Percentiles rank a stretch among this genome's conserved stretches.
phyloP scores from a whole-genome alignment of 768 basidiomycete genomes.

The Kwoniella heveanensis region DNA sequence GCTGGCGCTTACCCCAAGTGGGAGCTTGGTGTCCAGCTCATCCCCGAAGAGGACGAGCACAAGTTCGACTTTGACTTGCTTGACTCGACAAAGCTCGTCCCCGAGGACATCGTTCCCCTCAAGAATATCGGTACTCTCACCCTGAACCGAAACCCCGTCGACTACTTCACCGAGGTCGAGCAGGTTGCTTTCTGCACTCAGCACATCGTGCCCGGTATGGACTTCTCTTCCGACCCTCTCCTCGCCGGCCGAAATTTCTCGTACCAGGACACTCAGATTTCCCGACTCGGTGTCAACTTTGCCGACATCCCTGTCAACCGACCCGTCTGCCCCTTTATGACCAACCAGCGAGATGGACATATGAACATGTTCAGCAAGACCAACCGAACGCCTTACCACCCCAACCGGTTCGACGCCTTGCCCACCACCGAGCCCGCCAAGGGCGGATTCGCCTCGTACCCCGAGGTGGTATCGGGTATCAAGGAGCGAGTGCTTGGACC shows the following conservation, averaged over 20 bases:
- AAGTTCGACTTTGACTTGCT: constrained; percentile 69
- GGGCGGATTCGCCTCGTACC: constrained; percentile 59
- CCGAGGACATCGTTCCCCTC: constrained; percentile 76
- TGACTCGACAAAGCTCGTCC: constrained; percentile 62
- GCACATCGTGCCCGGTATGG: constrained; percentile 61
- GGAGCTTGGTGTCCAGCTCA: constrained; percentile 74
- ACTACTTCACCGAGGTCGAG: constrained; percentile 81
- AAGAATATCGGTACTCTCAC: constrained; percentile 73
- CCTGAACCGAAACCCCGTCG: constrained; percentile 58
- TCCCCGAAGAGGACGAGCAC: constrained; percentile 72
- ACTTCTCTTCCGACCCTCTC: constrained; percentile 57
- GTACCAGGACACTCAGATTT: constrained; percentile 69
- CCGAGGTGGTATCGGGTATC: constrained; percentile 59
- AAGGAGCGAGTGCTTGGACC: constrained; percentile 60
- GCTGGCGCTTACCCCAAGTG: constrained; percentile 72
- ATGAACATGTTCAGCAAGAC: constrained; percentile 57
- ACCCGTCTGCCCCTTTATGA: constrained; percentile 55
- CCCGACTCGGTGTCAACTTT: constrained; percentile 76
- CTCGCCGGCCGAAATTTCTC: constrained; percentile 73
- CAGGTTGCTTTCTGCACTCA: constrained; percentile 85
- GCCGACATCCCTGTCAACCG: constrained; percentile 71
- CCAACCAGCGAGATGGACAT: constrained; percentile 58
- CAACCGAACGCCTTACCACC: constrained; percentile 67
- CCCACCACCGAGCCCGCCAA: constrained; percentile 56
- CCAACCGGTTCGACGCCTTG: constrained; percentile 65